phyloP scores from a whole-genome alignment of 306 rosid genomes.

The Vachellia pachyceras region DNA sequence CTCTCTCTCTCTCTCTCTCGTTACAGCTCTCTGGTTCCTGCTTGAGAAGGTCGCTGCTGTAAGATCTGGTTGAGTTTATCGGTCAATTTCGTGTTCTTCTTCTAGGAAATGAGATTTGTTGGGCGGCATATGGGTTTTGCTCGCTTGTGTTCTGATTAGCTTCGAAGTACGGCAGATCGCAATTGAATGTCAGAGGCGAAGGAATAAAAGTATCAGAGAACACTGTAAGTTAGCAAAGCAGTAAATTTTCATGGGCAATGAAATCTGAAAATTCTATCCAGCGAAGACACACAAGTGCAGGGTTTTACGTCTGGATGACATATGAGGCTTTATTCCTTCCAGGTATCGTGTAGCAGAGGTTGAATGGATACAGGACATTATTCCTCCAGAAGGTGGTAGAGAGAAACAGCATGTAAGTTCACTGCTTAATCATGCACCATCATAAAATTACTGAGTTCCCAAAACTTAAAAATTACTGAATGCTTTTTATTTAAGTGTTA shows the following conservation, averaged over 20 bases:
- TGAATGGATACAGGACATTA: conserved; percentile 82
- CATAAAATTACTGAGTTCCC: background rate
- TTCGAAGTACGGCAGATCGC: background rate
- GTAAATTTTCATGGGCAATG: background rate
- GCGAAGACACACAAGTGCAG: too few relatives aligned
- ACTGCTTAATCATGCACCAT: conserved; percentile 33
- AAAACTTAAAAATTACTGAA: background rate
- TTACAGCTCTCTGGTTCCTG: too few relatives aligned
- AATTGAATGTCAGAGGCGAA: background rate
- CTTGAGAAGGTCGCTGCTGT: too few relatives aligned
- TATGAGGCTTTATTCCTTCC: conserved; percentile 25
- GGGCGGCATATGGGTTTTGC: conserved; percentile 7
- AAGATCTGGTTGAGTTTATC: conserved; percentile 43
- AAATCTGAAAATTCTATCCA: background rate
- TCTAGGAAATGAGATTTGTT: background rate
- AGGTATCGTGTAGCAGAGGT: conserved; percentile 96
- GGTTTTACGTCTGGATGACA: too few relatives aligned
- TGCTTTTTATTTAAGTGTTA: background rate
- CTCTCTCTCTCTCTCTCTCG: too few relatives aligned
- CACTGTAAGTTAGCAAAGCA: background rate
- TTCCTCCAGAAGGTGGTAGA: conserved; percentile 68
- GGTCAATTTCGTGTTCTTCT: background rate
- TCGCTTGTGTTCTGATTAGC: background rate
- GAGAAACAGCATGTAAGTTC: conserved; percentile 73
- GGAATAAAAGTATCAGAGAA: background rate